Evolutionary conservation across 176 grass and related monocot genomes (phyloP).

Genomic region (Olyra latifolia): DNA sequence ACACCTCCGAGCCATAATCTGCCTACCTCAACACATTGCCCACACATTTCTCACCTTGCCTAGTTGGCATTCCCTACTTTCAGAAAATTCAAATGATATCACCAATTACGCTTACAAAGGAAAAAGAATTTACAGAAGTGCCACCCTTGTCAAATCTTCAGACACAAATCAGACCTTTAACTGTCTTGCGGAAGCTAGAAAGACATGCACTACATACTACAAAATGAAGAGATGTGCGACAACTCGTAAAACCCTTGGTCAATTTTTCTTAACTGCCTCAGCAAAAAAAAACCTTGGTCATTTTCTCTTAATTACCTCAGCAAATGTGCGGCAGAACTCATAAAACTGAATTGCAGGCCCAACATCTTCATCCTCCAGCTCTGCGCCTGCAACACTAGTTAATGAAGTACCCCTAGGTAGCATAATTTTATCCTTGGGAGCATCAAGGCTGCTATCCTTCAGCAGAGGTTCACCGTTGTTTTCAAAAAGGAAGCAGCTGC

Average conservation of each 20-base stretch:
- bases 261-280: conserved; percentile 50
- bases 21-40: background rate
- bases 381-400: conserved; percentile 43
- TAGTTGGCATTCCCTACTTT: background rate
- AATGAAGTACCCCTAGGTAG: conserved; percentile 56
- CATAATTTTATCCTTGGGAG: conserved; percentile 18
- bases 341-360: conserved; percentile 71
- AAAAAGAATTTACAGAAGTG: background rate
- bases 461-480: background rate
- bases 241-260: conserved; percentile 57
- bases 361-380: conserved; percentile 52
- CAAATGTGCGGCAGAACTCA: conserved; percentile 73
- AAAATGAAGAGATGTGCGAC: conserved; percentile 35
- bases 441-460: conserved; percentile 13
- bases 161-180: background rate
- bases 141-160: background rate
- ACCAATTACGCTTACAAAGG: background rate
- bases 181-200: background rate
- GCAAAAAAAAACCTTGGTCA: conserved; percentile 42
- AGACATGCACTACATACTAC: conserved; percentile 6
- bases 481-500: background rate
- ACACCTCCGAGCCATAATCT: background rate
- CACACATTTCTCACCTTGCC: background rate
- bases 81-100: conserved; percentile 9
- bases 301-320: conserved; percentile 55